Percentiles rank a stretch among this genome's conserved stretches.
Conservation (phyloP, 352 stramenopile genomes). For the Phytopythium montanum region DNA sequence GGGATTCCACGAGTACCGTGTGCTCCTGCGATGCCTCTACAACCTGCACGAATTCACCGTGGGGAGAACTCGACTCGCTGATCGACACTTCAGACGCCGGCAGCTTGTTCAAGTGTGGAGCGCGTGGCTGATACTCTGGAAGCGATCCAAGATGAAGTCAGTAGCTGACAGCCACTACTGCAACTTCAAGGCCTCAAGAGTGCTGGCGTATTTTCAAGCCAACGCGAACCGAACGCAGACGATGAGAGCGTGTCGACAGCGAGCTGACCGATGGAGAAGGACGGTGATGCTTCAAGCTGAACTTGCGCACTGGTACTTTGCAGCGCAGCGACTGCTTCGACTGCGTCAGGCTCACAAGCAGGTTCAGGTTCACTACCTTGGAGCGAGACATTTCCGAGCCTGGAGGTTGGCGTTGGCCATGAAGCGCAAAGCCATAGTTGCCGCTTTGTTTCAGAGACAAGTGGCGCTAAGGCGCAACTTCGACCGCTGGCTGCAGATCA, state of each 20-base stretch:
- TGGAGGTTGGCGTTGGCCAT: conserved; percentile 4
- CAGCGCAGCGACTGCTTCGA: background rate
- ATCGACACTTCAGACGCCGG: background rate
- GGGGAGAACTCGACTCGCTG: background rate
- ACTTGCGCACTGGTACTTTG: background rate
- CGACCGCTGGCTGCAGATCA: conserved; percentile 14
- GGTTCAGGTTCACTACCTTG: background rate
- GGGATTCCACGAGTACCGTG: background rate
- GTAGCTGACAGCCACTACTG: background rate
- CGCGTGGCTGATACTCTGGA: background rate
- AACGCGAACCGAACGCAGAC: background rate
- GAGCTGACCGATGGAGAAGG: background rate
- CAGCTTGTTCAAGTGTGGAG: background rate
- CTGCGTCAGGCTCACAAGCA: background rate
- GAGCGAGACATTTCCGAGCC: conserved; percentile 1
- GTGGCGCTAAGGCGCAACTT: conserved; percentile 2
- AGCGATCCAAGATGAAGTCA: background rate
- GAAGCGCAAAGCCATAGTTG: conserved; percentile 2
- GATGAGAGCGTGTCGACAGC: background rate
- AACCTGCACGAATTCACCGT: background rate
- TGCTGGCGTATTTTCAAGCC: background rate
- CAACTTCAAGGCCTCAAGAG: background rate
- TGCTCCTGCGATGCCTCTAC: background rate
- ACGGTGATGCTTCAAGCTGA: background rate
- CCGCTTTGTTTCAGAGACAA: background rate